These are phyloP conservation scores for Aristolochia contorta DNA, from an alignment of 164 flowering plant species.

Conservation along the genomic window DNA sequence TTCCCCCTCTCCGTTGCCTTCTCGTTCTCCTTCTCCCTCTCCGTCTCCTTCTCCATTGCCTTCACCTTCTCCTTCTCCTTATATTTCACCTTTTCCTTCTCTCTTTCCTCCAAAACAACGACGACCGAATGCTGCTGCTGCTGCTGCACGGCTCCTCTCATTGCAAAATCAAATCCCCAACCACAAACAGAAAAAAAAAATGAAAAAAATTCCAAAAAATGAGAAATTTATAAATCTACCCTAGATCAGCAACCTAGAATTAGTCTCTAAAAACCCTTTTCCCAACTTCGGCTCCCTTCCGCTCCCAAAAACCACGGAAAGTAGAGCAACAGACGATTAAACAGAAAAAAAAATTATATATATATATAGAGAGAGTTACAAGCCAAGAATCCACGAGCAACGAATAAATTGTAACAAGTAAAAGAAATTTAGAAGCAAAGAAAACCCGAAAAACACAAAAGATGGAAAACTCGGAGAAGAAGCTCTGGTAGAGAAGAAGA, in stretches of 20 bases:
- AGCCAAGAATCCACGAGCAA: no score
- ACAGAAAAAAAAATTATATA: no score
- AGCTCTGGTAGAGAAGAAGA: no score
- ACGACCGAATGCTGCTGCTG: slow-evolving; percentile 12
- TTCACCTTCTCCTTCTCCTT: slow-evolving; percentile 41
- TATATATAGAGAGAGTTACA: no score
- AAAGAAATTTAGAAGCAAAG: slow-evolving; percentile 7
- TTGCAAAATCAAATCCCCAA: slow-evolving; percentile 7
- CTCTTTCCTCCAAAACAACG: slow-evolving; percentile 31
- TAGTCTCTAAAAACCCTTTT: background rate
- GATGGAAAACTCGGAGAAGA: no score
- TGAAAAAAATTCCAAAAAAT: slow-evolving; percentile 10
- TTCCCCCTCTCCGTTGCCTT: slow-evolving; percentile 47
- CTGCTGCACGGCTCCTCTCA: slow-evolving; percentile 28
- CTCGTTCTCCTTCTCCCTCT: slow-evolving; percentile 43
- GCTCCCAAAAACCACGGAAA: slow-evolving; percentile 26
- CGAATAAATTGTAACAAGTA: background rate
- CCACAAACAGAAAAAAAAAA: background rate
- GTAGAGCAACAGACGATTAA: slow-evolving; percentile 9
- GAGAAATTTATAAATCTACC: background rate
- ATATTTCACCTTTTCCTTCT: slow-evolving; percentile 46
- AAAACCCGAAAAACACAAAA: no score
- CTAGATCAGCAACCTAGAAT: background rate
- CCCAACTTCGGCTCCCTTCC: slow-evolving; percentile 2
- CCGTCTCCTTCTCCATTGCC: slow-evolving; percentile 36